Conservation (phyloP, 208 protist species). For the Borovskyia barvae region DNA sequence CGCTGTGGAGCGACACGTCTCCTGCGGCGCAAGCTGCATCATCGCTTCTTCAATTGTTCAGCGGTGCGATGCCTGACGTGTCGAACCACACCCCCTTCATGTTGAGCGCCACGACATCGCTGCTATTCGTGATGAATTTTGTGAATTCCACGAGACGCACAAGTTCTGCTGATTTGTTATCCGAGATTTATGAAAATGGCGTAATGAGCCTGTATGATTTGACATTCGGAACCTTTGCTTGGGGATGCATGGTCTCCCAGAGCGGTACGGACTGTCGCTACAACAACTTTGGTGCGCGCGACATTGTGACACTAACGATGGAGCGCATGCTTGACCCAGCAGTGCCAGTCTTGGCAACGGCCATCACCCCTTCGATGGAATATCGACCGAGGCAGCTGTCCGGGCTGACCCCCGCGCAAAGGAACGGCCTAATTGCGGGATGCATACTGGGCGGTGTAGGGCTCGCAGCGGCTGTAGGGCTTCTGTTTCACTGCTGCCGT, state of each 20-base stretch:
- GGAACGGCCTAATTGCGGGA: conserved; percentile 1
- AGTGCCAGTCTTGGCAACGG: neutral
- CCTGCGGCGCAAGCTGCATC: conserved; percentile 1
- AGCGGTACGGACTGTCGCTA: conserved; percentile 3
- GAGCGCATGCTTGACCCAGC: conserved; percentile 19
- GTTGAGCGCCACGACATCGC: neutral
- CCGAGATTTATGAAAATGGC: neutral
- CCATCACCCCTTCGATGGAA: conserved; percentile 33
- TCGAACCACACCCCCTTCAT: neutral
- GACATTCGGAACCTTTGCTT: neutral
- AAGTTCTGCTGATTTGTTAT: neutral
- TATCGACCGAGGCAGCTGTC: conserved; percentile 9
- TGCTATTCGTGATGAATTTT: neutral
- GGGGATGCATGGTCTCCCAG: neutral
- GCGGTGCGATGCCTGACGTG: conserved; percentile 1
- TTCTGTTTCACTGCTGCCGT: conserved; percentile 9
- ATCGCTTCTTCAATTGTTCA: conserved; percentile 16
- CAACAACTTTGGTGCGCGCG: conserved; percentile 40
- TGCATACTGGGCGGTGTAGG: neutral
- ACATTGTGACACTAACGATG: conserved; percentile 28
- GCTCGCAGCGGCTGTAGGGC: conserved; percentile 3
- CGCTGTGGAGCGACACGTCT: conserved; percentile 29
- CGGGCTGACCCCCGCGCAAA: neutral
- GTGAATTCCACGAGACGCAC: neutral
- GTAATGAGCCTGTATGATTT: neutral